These are phyloP conservation scores for Suillus hirtellus DNA, from an alignment of 768 basidiomycete genomes.

Conservation along the genomic window DNA sequence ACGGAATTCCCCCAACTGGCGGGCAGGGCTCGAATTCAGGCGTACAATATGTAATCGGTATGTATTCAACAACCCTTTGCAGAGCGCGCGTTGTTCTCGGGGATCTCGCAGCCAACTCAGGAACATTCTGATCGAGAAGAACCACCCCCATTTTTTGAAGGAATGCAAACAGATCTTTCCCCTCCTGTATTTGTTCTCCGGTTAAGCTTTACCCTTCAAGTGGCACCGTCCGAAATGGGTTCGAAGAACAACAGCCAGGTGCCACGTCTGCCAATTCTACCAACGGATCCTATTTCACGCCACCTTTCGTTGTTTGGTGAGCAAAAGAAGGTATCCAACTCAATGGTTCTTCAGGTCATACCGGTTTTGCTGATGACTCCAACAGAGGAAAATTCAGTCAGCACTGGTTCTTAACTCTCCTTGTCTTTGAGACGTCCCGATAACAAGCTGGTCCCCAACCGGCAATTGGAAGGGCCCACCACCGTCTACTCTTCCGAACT, in stretches of 20 bases:
- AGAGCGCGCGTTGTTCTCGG: conserved; percentile 31
- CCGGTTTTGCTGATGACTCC: conserved; percentile 10
- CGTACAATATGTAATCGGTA: background rate
- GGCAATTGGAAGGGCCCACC: conserved; percentile 24
- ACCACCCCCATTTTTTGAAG: conserved; percentile 1
- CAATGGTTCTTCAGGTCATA: conserved; percentile 14
- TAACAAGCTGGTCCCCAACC: conserved; percentile 28
- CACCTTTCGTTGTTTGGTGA: conserved; percentile 7
- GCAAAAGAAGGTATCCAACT: conserved; percentile 9
- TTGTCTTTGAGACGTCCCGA: conserved; percentile 34
- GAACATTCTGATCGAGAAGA: conserved; percentile 12
- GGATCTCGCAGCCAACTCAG: conserved; percentile 17
- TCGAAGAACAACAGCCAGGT: background rate
- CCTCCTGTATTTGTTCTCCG: conserved; percentile 12
- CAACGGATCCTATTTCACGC: background rate
- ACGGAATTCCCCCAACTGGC: background rate
- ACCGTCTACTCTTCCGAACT: conserved; percentile 13
- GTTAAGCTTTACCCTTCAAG: conserved; percentile 1
- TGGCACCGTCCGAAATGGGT: conserved; percentile 10
- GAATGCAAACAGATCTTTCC: conserved; percentile 12
- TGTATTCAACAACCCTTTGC: background rate
- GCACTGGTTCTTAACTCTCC: conserved; percentile 23
- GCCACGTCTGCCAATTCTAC: no score
- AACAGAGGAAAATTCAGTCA: conserved; percentile 14
- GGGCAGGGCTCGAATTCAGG: background rate